Evolutionary conservation across 768 basidiomycete genomes (phyloP), one percentile per base, ranked within the genome.

Genomic region (Gymnopilus dilepis): DNA sequence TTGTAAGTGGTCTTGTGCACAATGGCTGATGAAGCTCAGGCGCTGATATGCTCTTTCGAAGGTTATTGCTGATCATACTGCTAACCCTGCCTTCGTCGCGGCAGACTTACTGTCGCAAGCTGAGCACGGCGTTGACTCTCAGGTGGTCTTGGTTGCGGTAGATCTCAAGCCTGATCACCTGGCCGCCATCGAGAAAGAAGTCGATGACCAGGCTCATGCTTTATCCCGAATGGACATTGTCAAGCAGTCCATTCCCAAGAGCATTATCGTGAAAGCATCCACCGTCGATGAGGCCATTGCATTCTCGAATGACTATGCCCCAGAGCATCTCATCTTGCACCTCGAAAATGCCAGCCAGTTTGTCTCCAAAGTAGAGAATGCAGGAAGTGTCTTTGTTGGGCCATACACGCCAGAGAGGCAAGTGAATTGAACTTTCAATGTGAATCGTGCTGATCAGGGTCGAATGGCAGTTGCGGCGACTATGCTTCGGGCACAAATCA

Each of bases 401-500:
- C 84, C 93, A 5, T 99, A 87, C 74, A 92, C 96, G 0, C 97
- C 97, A 0, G 97, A 99, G 77, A 97, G 94, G 95, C 95, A 70
- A 56, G 77, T 66, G n/a, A n/a, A n/a, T n/a, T n/a, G n/a, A n/a
- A n/a, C n/a, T n/a, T n/a, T n/a, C n/a, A 34, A 47, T 19, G 40
- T 45, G 37, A 37, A 30, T 17, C 45, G 33, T 13, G 41, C 38
- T 26, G 26, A 34, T 56, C 48, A 62, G 57, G 47, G 62, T 52
- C 47, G 41, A 59, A 37, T 48, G 37, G 34, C 67, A 98, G 97
- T 67, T 98, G 95, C 74, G 97, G 97, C 30, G 97, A 99, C 75
- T 99, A 99, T 69, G 97, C 97, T 6, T 99, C 97, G 0, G 97
- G 97, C 19, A 99, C 97, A 7, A 99, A 99, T 75, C 97, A 99